Conservation (phyloP, 352 stramenopile species). For the Phytophthora citricola region DNA sequence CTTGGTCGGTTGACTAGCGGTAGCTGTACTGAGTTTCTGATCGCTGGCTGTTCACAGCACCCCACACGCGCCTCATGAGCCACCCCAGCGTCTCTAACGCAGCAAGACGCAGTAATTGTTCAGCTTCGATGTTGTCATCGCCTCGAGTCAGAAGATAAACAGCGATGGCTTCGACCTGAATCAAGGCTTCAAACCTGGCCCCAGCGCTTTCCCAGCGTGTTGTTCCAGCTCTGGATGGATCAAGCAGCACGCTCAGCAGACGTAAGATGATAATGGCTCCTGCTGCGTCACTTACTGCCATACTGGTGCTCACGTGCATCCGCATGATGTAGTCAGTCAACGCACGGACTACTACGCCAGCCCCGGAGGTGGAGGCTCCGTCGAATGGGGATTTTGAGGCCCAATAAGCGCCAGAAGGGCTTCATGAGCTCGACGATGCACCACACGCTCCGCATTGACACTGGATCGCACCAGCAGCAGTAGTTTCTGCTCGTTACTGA, state of each 20-base stretch:
- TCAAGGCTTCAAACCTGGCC: constrained; percentile 51
- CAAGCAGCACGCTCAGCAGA: constrained; percentile 47
- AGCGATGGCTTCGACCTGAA: constrained; percentile 65
- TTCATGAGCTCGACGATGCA: constrained; percentile 50
- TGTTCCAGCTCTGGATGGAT: constrained; percentile 13
- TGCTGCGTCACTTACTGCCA: constrained; percentile 22
- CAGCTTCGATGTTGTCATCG: constrained; percentile 43
- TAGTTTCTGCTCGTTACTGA: constrained; percentile 73
- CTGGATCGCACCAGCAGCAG: constrained; percentile 57
- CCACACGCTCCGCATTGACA: constrained; percentile 49
- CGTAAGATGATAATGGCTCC: constrained; percentile 38
- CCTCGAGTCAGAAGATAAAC: constrained; percentile 63
- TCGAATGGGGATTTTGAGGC: constrained; percentile 7
- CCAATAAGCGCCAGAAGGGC: constrained; percentile 46
- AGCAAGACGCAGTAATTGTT: constrained; percentile 34
- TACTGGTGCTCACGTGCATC: constrained; percentile 42
- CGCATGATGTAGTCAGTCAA: constrained; percentile 72
- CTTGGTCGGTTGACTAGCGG: constrained; percentile 25
- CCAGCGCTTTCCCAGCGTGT: constrained; percentile 47
- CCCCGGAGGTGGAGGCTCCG: constrained; percentile 24
- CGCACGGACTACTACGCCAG: constrained; percentile 48
- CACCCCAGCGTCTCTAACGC: constrained; percentile 40
- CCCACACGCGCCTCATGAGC: constrained; percentile 26
- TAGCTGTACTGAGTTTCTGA: constrained; percentile 14
- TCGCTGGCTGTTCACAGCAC: constrained; percentile 9